These are phyloP conservation scores for Fibroporia radiculosa DNA, from an alignment of 768 basidiomycete species.

Conservation along the genomic window DNA sequence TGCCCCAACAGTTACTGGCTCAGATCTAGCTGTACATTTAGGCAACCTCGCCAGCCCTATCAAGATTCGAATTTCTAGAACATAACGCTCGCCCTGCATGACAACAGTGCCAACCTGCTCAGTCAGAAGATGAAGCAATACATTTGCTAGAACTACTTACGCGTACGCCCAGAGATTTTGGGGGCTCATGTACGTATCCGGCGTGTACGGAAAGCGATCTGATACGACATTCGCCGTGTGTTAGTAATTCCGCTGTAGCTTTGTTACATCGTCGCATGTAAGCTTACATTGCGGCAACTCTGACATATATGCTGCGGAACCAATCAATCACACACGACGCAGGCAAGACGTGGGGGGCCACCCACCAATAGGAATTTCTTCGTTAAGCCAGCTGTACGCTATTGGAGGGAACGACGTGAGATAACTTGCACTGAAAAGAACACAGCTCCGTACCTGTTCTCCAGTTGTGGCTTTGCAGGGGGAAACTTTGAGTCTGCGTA, in stretches of 20 bases:
- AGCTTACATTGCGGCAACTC: conserved; percentile 23
- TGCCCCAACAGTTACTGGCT: no score
- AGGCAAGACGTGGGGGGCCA: not conserved
- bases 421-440: conserved; percentile 21
- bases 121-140: no score
- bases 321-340: not conserved
- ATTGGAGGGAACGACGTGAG: not conserved
- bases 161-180: conserved; percentile 52
- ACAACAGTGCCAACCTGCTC: not conserved
- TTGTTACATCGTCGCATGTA: not conserved
- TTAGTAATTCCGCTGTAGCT: not conserved
- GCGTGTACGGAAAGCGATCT: conserved; percentile 57
- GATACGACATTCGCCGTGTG: not conserved
- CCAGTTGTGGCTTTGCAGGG: conserved; percentile 23
- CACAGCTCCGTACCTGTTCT: conserved; percentile 23
- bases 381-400: conserved; percentile 27
- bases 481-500: conserved; percentile 23
- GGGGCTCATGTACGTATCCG: conserved; percentile 57
- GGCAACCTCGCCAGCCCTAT: no score
- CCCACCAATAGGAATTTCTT: conserved; percentile 25
- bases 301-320: conserved; percentile 21
- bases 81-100: no score
- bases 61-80: no score
- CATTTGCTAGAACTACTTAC: conserved; percentile 25
- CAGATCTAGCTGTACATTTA: no score